Evolutionary conservation across 208 protist genomes (phyloP), one percentile per base, ranked within the genome.

Genomic region (Crithidia fasciculata): DNA sequence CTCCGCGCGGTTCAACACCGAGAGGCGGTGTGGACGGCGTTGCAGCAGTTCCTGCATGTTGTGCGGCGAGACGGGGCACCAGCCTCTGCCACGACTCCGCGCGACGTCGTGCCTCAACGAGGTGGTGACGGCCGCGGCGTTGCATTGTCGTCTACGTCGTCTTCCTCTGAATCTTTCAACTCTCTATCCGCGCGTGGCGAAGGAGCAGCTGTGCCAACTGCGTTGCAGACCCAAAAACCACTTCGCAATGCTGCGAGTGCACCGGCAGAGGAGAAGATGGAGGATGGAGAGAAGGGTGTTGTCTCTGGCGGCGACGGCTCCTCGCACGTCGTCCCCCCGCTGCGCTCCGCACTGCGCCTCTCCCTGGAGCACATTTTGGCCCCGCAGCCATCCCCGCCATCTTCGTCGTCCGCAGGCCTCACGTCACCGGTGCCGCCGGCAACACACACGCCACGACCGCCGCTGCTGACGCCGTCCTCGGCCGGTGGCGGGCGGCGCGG

Each of bases 1-100:
- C 40, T 74, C 19, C 63, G 36, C 4, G 66, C 72, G 5, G 74
- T 83, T 45, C 43, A 59, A 58, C 64, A 70, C 54, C 72, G 78
- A 2, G 73, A 83, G 28, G 61, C 54, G 5, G 78, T 83, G 40
- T 83, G 78, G 68, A 63, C 69, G 2, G 73, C 78, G 6, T 62
- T 83, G 8, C 65, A 66, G 16, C 54, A 65, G n/a, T 80, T 78
- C 57, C 16, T 73, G 16, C 28, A 64, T 12, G 50, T 78, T 19
- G 72, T 74, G 45, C 72, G 60, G 18, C 28, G 37, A 16, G 60
- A 65, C 19, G 43, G 39, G 72, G 49, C 16, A 49, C 45, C 45
- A 49, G 9, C 45, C 45, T 13, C 45, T 13, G 7, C 45, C 12
- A 8, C 45, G 9, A 49, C 45, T 49, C 45, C 45, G 45, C 45